A percentile compares a stretch with the other conserved stretches of the same genome.
These are phyloP conservation scores for Geranomyces variabilis DNA, from an alignment of 192 early-diverging fungal genomes.

Conservation along the genomic window DNA sequence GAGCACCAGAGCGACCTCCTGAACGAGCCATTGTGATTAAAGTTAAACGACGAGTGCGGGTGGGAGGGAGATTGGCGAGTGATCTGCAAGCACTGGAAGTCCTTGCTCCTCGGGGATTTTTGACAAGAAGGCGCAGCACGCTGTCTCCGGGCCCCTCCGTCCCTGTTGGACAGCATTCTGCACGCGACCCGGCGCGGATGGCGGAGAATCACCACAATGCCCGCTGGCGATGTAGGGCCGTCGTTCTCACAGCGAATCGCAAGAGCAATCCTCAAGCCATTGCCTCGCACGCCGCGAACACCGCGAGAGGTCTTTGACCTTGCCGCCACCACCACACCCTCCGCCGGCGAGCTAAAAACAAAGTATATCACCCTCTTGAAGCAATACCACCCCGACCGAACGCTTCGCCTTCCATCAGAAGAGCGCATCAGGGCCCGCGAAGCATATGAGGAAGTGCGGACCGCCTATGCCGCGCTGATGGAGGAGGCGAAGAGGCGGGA, in stretches of 20 bases:
- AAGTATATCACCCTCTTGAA: slow-evolving; percentile 5
- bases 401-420: not conserved
- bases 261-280: not conserved
- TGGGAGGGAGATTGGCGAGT: slow-evolving; percentile 6
- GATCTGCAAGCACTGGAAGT: not conserved
- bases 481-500: not conserved
- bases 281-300: not conserved
- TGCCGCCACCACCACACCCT: not conserved
- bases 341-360: slow-evolving; percentile 5
- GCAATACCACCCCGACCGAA: not conserved
- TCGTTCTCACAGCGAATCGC: no score
- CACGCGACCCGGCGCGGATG: no score
- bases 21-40: slow-evolving; percentile 65
- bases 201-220: no score
- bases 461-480: slow-evolving; percentile 6
- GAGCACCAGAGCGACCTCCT: slow-evolving; percentile 46
- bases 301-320: not conserved
- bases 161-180: no score
- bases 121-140: no score
- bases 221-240: no score
- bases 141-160: no score
- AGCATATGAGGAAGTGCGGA: slow-evolving; percentile 5
- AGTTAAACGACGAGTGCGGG: slow-evolving; percentile 28
- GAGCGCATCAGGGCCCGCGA: not conserved
- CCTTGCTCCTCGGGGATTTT: no score